A percentile compares a stretch with the other conserved stretches of the same genome.
Conservation (phyloP, 805 yeast genomes). For the Myxozyma melibiosi region DNA sequence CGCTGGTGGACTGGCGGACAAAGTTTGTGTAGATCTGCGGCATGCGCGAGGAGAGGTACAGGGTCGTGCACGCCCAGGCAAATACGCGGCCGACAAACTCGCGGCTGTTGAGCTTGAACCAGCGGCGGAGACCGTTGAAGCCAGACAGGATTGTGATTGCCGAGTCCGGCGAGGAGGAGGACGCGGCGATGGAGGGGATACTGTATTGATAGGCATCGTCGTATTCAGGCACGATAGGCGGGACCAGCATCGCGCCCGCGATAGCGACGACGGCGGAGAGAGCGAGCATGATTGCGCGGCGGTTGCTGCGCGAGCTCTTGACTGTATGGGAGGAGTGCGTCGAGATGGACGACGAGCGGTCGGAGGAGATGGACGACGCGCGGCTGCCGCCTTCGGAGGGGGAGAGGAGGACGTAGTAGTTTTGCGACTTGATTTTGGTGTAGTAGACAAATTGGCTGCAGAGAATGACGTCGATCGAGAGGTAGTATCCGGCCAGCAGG, state of each 20-base stretch:
- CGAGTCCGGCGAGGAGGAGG: neutral
- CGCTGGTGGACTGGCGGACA: conserved; percentile 78
- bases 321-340: conserved; percentile 21
- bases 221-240: conserved; percentile 4
- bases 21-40: conserved; percentile 85
- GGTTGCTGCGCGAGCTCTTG: conserved; percentile 12
- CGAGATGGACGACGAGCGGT: neutral
- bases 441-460: conserved; percentile 75
- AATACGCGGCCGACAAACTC: conserved; percentile 49
- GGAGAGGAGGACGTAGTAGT: conserved; percentile 29
- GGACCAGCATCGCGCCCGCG: conserved; percentile 29
- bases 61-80: conserved; percentile 79
- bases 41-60: conserved; percentile 75
- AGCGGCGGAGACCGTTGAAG: conserved; percentile 20
- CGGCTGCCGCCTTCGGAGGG: conserved; percentile 22
- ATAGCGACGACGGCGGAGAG: conserved; percentile 28
- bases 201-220: neutral
- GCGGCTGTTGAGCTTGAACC: conserved; percentile 20
- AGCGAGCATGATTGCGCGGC: conserved; percentile 29
- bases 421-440: conserved; percentile 38
- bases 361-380: conserved; percentile 23
- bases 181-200: neutral
- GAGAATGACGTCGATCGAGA: conserved; percentile 68
- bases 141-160: conserved; percentile 1
- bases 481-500: conserved; percentile 69